Evolutionary conservation across 225 moss, liverwort and hornwort species (phyloP).

Genomic region (Bryoerythrophyllum caledonicum): DNA sequence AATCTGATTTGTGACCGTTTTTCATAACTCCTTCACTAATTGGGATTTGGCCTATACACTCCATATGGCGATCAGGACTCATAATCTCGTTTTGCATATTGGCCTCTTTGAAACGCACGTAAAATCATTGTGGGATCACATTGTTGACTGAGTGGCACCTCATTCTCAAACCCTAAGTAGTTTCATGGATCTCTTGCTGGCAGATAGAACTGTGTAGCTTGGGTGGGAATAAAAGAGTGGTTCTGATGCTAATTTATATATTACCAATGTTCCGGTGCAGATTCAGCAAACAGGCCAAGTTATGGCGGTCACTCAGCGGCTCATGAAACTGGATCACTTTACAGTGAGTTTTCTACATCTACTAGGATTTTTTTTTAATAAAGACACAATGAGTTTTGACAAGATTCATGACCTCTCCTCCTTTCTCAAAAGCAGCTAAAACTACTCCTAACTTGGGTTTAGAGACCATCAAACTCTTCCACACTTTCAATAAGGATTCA

Average conservation of each 20-base stretch:
- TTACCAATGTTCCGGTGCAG: not conserved
- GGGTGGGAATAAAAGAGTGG: not conserved
- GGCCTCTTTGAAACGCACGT: not conserved
- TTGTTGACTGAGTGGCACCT: not conserved
- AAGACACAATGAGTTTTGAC: no score
- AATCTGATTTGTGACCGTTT: no score
- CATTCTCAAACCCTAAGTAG: constrained; percentile 2
- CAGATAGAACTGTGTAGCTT: not conserved
- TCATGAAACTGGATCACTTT: constrained; percentile 30
- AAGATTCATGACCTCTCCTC: no score
- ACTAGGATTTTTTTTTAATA: no score
- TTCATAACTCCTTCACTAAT: no score
- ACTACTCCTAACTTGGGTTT: no score
- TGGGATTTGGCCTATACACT: no score
- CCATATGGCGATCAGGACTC: not conserved
- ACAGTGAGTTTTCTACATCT: constrained; percentile 21
- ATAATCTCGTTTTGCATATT: not conserved
- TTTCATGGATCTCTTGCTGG: not conserved
- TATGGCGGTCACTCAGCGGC: constrained; percentile 7
- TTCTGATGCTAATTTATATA: not conserved
- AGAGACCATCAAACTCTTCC: no score
- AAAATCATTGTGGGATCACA: not conserved
- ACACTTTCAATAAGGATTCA: no score
- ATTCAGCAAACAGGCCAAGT: not conserved
- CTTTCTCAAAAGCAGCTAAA: no score